Evolutionary conservation across 345 rosid genomes (phyloP).

Genomic region (Alliaria petiolata): DNA sequence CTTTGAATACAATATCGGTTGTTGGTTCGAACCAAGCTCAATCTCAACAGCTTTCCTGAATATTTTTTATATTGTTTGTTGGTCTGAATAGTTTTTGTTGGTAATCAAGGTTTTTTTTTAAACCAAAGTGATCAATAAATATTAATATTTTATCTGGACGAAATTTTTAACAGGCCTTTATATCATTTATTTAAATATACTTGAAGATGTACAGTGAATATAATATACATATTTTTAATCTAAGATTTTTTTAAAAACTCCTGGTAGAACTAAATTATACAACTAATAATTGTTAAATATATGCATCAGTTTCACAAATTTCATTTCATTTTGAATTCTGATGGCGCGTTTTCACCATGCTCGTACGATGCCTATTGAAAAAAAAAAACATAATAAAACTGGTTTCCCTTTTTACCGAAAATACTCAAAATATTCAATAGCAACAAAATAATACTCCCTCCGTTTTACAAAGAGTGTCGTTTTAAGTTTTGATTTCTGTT

Average conservation of each 20-base stretch:
- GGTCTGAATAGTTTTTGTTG: neutral
- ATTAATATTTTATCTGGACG: neutral
- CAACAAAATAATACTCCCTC: too few relatives aligned
- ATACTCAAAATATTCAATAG: too few relatives aligned
- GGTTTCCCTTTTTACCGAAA: too few relatives aligned
- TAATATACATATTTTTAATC: neutral
- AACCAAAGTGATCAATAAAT: neutral
- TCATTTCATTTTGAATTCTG: neutral
- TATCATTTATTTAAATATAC: neutral
- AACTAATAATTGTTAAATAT: neutral
- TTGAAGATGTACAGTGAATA: neutral
- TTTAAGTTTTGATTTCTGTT: too few relatives aligned
- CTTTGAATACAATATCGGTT: conserved; percentile 46
- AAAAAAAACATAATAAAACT: too few relatives aligned
- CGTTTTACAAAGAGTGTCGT: too few relatives aligned
- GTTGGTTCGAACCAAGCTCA: neutral
- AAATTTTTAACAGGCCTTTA: neutral
- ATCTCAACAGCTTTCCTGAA: conserved; percentile 16
- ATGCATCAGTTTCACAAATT: neutral
- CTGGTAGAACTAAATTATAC: neutral
- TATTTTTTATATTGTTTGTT: neutral
- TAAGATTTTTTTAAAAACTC: neutral
- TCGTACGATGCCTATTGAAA: too few relatives aligned
- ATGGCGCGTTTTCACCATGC: too few relatives aligned
- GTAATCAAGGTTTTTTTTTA: neutral